Evolutionary conservation across 331 rosid genomes (phyloP), one percentile per base, ranked within the genome.

Genomic region (Stylosanthes scabra): DNA sequence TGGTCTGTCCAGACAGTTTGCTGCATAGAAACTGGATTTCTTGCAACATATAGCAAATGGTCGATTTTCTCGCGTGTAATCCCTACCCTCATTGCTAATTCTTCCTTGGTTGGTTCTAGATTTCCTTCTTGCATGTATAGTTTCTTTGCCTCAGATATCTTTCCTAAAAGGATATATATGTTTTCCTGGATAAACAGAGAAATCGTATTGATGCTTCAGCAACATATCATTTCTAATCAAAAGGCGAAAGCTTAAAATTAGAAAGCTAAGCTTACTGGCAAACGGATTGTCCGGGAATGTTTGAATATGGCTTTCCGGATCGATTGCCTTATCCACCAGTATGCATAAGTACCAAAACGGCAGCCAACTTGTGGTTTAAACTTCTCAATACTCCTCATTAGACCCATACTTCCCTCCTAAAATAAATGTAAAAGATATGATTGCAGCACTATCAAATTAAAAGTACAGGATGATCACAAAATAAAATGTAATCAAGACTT

Each of bases 381-480:
- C 79, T 88, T 93, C 78, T 88, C 87, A 5, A 93, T 80, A 66
- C 96, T 90, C 85, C 80, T 93, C 92, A 93, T 84, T 50, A 93
- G 96, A 56, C 98, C 98, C 86, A 83, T 74, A 76, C 96, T 88
- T 80, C 98, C 96, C 79, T 84, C 95, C 98, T 93, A 69, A 31
- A 74, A 75, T 31, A 66, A 84, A 63, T 55, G 58, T 13, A 68
- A 56, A 40, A 64, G 41, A 73, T 41, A 66, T 29, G 9, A 52
- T 14, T 52, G 52, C 46, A 65, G 47, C 56, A 71, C 9, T 58
- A 46, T 31, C 7, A 42, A 41, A 57, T 42, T 0, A 59, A 74
- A 14, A n/a, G 46, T 74, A 42, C 55, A 44, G 29, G 15, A 16
- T 74, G 63, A 72, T 52, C 61, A 63, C 47, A 44, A 61, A 54